Evolutionary conservation across 371 early-diverging fungal species (phyloP).

Genomic region (Mucor sp.): DNA sequence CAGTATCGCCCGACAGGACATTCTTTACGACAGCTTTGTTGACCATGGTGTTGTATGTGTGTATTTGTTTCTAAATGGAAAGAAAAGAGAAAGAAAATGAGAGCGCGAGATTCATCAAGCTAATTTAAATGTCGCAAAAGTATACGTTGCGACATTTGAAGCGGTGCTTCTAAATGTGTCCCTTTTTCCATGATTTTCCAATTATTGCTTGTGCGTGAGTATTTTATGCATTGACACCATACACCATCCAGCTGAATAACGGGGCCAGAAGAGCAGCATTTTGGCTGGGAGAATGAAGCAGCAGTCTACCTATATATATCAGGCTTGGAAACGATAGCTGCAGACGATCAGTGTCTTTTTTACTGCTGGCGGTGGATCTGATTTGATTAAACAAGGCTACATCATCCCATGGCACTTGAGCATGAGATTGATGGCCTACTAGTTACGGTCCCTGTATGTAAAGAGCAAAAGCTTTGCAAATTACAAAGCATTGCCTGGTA

Average conservation of each 20-base stretch:
- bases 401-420: background rate
- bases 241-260: background rate
- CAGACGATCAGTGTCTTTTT: too few species aligned
- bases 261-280: background rate
- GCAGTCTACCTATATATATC: too few species aligned
- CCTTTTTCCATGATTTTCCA: background rate
- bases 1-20: slow-evolving; percentile 90
- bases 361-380: too few species aligned
- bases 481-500: background rate
- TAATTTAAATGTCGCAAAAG: background rate
- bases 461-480: background rate
- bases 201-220: background rate
- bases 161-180: background rate
- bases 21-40: slow-evolving; percentile 77
- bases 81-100: background rate
- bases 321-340: too few species aligned
- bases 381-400: too few species aligned
- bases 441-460: background rate
- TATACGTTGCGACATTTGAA: slow-evolving; percentile 1
- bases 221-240: background rate
- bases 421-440: background rate
- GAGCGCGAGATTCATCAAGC: background rate
- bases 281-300: too few species aligned
- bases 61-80: background rate
- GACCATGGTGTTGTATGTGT: slow-evolving; percentile 12